Evolutionary conservation across 257 asterid species (phyloP), one percentile per base, ranked within the genome.

Genomic region (Solanum tacnaense): DNA sequence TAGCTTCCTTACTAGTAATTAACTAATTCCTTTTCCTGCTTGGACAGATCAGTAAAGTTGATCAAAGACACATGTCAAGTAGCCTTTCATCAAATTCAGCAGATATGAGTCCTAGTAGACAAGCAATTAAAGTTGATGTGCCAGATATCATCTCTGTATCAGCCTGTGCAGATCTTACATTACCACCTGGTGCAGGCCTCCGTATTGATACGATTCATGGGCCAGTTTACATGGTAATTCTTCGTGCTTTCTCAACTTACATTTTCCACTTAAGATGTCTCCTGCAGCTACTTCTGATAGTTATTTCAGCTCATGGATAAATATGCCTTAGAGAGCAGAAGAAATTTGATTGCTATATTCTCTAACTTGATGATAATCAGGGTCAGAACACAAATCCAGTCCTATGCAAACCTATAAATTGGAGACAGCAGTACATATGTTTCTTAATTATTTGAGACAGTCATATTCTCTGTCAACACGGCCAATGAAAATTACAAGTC

Each of bases 161-260:
- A 16, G 93, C 99, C 31, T 97, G 95, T 86, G 95, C 98, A 87
- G 99, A 97, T 94, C 98, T 97, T 62, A 97, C 99, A 7, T 93
- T 97, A 90, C 99, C 99, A 62, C 96, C 98, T 88, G 99, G 99
- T 76, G 98, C 99, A 38, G 98, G 99, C 90, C 95, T 97, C 75
- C 92, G 96, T 92, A 93, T 97, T 38, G 92, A 95, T 86, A 96
- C 99, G 21, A 87, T 93, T 88, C 92, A 87, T 9, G 99, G 99
- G 87, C 98, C 99, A 10, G 90, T 96, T 87, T 96, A 88, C 95
- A 86, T 97, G 98, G 99, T 97, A 89, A 65, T 85, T 44, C 38
- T 82, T 67, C 56, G 34, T 1, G 18, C 86, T 49, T 29, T 87
- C 39, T 82, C 32, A 20, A 52, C 60, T 46, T 67, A 65, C 10